Base-by-base conservation (phyloP, 306 rosid species). In the Malus fusca region DNA sequence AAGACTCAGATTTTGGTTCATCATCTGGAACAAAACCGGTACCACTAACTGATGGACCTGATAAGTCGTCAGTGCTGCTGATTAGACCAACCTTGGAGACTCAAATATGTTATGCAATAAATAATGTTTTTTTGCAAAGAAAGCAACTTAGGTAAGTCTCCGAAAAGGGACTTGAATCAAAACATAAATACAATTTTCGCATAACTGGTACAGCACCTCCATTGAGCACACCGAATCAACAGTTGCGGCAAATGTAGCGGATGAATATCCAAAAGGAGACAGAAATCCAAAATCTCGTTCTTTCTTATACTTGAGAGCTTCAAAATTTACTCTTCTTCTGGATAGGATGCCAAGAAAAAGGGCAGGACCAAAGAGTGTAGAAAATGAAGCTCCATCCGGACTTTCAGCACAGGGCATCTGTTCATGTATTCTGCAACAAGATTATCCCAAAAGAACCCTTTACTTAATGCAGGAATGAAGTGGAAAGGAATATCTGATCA, bases 41-140 rank as follows among this genome's bases (percentile, higher is more conserved):
- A 71, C 76, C 77, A 69, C 83, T 85, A 75, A 86, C 82, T 66
- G 97, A 83, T 19, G 96, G 88, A 75, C 89, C 89, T 61, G 99
- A 86, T 77, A 96, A 86, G 82, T 96, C 97, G 52, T 96, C 96
- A 59, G 99, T 96, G 85, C 98, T 96, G 84, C 90, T 86, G 79
- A 96, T 92, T 77, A 96, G 99, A 65, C 99, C 99, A 84, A 96
- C 97, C 81, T 90, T 92, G 59, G 99, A 92, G 83, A 96, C n/a
- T n/a, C n/a, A n/a, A n/a, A n/a, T n/a, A n/a, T n/a, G n/a, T n/a
- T n/a, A n/a, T n/a, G n/a, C n/a, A n/a, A n/a, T n/a, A 25, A 25
- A 25, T 25, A 25, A 25, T 25, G 26, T 25, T 25, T 25, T 1
- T 25, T 15, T 6, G 35, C 11, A 15, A 33, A 58, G 48, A 48